Evolutionary conservation across 306 rosid species (phyloP).

Genomic region (Prunus fruticosa): DNA sequence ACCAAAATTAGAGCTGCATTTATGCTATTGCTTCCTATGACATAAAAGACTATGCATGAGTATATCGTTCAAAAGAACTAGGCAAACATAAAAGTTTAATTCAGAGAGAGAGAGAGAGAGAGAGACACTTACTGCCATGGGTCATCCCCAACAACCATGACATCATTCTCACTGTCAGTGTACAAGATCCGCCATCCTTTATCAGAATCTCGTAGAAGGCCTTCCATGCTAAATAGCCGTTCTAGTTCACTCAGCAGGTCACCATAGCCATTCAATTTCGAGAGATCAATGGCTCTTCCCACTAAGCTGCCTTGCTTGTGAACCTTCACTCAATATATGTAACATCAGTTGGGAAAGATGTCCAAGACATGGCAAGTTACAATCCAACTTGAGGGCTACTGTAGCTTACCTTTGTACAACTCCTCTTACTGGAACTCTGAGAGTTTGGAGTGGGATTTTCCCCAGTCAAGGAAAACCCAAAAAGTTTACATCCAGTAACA

Average conservation of each 20-base stretch:
- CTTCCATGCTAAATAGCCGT: constrained; percentile 93
- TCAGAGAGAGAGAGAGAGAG: background rate
- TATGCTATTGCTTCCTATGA: background rate
- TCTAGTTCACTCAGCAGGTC: constrained; percentile 82
- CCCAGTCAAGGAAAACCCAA: constrained; percentile 73
- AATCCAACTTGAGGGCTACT: constrained; percentile 45
- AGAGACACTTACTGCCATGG: constrained; percentile 83
- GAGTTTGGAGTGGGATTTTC: constrained; percentile 42
- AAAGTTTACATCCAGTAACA: constrained; percentile 62
- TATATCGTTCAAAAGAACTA: background rate
- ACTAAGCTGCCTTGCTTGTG: constrained; percentile 99
- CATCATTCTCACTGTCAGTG: constrained; percentile 90
- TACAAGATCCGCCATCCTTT: constrained; percentile 90
- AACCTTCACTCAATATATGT: constrained; percentile 74
- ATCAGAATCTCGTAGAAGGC: constrained; percentile 69
- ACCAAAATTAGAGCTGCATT: too few relatives aligned
- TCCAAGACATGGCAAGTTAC: constrained; percentile 39
- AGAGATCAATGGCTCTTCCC: constrained; percentile 96
- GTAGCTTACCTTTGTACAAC: constrained; percentile 90
- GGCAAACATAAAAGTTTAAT: constrained; percentile 2
- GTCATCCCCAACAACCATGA: constrained; percentile 97
- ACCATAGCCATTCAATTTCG: constrained; percentile 68
- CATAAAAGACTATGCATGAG: background rate
- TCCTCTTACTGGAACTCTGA: constrained; percentile 66
- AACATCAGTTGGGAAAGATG: constrained; percentile 51